Conservation (phyloP, 2,329 filamentous ascomycete species). For the Arthrobotrys musiformis region DNA sequence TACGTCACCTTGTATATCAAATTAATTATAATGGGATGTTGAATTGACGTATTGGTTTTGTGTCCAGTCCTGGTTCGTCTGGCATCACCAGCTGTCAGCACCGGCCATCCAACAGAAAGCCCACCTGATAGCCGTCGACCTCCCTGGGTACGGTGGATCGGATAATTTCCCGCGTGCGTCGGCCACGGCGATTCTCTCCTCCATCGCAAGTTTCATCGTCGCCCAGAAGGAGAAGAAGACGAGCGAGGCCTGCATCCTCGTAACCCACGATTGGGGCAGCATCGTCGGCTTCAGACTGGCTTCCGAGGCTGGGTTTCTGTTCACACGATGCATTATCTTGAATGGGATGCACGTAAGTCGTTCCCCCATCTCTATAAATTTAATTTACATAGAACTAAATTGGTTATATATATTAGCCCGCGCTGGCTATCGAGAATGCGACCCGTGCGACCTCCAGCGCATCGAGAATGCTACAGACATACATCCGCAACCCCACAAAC, state of each 20-base stretch:
- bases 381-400: not conserved
- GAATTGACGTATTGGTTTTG: not conserved
- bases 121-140: conserved; percentile 47
- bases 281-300: conserved; percentile 47
- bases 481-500: conserved; percentile 41
- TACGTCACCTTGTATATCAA: not conserved
- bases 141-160: conserved; percentile 50
- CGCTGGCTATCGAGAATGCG: conserved; percentile 33
- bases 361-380: not conserved
- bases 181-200: conserved; percentile 25
- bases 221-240: conserved; percentile 45
- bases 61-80: conserved; percentile 53
- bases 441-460: conserved; percentile 45
- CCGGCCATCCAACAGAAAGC: conserved; percentile 51
- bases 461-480: conserved; percentile 37
- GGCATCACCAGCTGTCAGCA: conserved; percentile 45
- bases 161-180: conserved; percentile 29
- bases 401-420: conserved; percentile 26
- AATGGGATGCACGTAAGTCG: conserved; percentile 35
- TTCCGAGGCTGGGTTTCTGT: conserved; percentile 44
- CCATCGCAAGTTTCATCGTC: conserved; percentile 41
- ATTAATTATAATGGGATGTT: not conserved
- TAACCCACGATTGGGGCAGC: conserved; percentile 52
- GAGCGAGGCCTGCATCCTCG: conserved; percentile 41
- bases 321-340: conserved; percentile 47